Conservation (phyloP, 108 stramenopile genomes). For the Skeletonema costatum region DNA sequence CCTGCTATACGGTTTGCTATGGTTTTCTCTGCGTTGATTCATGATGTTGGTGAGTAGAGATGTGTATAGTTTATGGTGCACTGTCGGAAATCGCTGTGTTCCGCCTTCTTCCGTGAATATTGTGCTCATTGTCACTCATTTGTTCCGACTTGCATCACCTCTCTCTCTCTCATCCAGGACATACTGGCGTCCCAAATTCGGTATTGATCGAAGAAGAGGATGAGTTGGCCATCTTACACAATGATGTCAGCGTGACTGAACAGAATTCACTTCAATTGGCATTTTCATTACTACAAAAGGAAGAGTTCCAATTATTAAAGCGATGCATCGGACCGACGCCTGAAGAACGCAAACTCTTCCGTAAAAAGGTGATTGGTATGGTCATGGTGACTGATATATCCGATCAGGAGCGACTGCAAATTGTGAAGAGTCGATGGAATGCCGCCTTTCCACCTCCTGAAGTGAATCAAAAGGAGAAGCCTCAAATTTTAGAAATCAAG, state of each 20-base stretch:
- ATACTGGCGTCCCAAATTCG: conserved; percentile 56
- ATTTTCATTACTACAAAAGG: conserved; percentile 50
- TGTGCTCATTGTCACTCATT: background rate
- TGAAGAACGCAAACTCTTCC: conserved; percentile 49
- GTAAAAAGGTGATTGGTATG: conserved; percentile 53
- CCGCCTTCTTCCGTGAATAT: background rate
- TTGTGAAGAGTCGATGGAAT: conserved; percentile 38
- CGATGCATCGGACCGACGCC: conserved; percentile 51
- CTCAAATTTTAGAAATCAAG: background rate
- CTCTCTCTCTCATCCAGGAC: conserved; percentile 16
- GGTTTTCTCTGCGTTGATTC: conserved; percentile 76
- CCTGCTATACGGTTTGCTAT: conserved; percentile 61
- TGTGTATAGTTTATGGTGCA: background rate
- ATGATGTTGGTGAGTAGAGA: conserved; percentile 57
- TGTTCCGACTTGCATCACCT: background rate
- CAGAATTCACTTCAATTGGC: conserved; percentile 65
- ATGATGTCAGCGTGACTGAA: conserved; percentile 54
- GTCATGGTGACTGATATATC: conserved; percentile 69
- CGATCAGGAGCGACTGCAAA: conserved; percentile 50
- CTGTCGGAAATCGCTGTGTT: background rate
- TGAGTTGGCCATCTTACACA: conserved; percentile 46
- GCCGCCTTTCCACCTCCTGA: conserved; percentile 31
- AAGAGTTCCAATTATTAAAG: conserved; percentile 47
- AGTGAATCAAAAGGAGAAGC: conserved; percentile 2
- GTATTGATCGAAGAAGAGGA: conserved; percentile 52